Evolutionary conservation across 2,329 filamentous ascomycete species (phyloP), one percentile per base, ranked within the genome.

Genomic region (Fusarium sp.): DNA sequence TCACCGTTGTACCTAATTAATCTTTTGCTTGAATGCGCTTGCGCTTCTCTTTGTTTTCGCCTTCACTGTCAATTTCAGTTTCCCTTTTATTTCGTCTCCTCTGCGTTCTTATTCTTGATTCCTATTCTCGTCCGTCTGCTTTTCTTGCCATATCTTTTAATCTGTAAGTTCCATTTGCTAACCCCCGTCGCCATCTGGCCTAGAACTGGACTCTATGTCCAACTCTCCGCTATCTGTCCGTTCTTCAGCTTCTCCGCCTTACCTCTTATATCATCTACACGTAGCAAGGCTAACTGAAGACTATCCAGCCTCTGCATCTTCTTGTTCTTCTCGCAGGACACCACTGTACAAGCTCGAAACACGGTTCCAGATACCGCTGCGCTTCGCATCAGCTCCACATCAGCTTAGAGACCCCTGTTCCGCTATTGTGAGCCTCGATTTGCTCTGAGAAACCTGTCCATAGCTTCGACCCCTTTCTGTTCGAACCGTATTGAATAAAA

Each of bases 11-110:
- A 39, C 64, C 60, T 70, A 74, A 61, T 66, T 70, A 48, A 58
- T 70, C 51, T 72, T 72, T 70, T 69, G 63, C 65, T 72, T 73
- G 65, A 70, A 68, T 74, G 72, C 72, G 72, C 72, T 68, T 74
- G 72, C 72, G 72, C 72, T 75, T 74, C 67, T 55, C 69, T 72
- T 66, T 62, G 48, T 74, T 62, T 62, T 55, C 48, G 31, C 58
- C 52, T 62, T 68, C 65, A 52, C 63, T 55, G 51, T 54, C 24
- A 54, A 39, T 66, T 66, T 66, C 44, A 42, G 61, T 65, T 74
- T 75, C 63, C 47, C 66, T 73, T 69, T 74, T 55, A 60, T 74
- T 70, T 63, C 55, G 44, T 74, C 70, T 68, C 61, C 58, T 63
- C 64, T 66, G 64, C 36, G 54, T 69, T 75, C 70, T 75, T 70